These are phyloP conservation scores for Euryodendron excelsum DNA, from an alignment of 148 eudicot species.

Conservation along the genomic window DNA sequence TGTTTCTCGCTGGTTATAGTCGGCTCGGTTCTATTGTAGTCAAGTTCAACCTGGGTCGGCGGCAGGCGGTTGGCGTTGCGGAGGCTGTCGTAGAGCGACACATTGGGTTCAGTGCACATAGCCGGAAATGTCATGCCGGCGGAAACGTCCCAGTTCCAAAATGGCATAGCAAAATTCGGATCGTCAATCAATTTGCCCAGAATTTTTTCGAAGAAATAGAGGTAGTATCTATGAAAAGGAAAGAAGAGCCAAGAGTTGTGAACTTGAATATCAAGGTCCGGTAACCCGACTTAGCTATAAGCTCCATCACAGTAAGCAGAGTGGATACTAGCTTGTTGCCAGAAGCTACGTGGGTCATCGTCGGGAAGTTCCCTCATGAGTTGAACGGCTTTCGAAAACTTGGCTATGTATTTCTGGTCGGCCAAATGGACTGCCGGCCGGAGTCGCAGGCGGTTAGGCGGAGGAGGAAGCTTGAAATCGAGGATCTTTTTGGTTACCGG, in stretches of 20 bases:
- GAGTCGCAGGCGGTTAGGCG: conserved; percentile 31
- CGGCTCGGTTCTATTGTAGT: conserved; percentile 38
- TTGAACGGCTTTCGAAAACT: conserved; percentile 47
- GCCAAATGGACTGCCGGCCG: conserved; percentile 71
- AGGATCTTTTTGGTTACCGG: conserved; percentile 38
- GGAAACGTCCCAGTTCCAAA: conserved; percentile 77
- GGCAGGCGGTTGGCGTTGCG: conserved; percentile 56
- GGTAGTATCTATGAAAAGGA: conserved; percentile 72
- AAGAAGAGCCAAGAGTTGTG: conserved; percentile 81
- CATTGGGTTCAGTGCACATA: conserved; percentile 39
- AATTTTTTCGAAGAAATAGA: conserved; percentile 72
- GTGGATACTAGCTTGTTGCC: conserved; percentile 77
- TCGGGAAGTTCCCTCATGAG: conserved; percentile 73
- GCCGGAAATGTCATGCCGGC: conserved; percentile 58
- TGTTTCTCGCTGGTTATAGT: conserved; percentile 24
- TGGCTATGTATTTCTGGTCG: conserved; percentile 40
- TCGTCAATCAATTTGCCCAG: conserved; percentile 56
- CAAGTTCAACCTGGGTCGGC: conserved; percentile 46
- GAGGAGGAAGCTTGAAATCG: conserved; percentile 40
- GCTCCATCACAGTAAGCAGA: conserved; percentile 91
- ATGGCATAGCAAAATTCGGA: conserved; percentile 74
- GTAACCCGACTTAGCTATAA: conserved; percentile 68
- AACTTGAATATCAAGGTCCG: conserved; percentile 62
- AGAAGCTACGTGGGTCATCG: conserved; percentile 70
- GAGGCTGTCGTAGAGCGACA: conserved; percentile 42